Conservation (phyloP, 208 protist genomes). For the Balamuthia mandrillaris region DNA sequence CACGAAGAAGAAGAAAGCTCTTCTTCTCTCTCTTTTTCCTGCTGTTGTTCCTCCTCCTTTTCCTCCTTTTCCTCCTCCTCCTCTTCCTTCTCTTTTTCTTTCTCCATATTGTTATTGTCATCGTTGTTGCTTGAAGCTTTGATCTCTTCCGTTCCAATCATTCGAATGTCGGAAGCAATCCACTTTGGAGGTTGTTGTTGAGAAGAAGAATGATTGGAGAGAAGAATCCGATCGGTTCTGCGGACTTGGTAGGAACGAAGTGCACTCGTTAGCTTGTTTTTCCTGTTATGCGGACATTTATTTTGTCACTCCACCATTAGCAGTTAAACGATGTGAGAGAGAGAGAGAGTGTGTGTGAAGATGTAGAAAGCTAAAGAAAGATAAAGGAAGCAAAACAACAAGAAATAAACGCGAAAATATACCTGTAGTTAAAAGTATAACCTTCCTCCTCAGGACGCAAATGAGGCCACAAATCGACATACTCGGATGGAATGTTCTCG, state of each 20-base stretch:
- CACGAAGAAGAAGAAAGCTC: background rate
- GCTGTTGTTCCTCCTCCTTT: background rate
- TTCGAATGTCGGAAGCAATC: too few species aligned
- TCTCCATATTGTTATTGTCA: too few species aligned
- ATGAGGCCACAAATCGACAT: background rate
- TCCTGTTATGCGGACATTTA: too few species aligned
- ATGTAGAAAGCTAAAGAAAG: background rate
- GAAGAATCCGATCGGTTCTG: background rate
- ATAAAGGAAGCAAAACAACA: background rate
- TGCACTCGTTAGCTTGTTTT: too few species aligned
- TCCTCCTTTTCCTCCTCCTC: too few species aligned
- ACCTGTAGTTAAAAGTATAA: background rate
- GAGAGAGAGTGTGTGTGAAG: background rate
- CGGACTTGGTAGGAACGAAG: background rate
- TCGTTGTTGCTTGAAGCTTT: too few species aligned
- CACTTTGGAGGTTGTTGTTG: too few species aligned
- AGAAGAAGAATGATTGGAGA: too few species aligned
- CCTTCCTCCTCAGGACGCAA: background rate
- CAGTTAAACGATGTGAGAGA: too few species aligned
- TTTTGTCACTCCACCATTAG: too few species aligned
- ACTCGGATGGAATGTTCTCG: background rate
- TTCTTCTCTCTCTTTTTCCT: background rate
- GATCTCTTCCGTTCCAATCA: too few species aligned
- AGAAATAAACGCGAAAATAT: background rate
- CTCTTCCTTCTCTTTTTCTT: too few species aligned